Evolutionary conservation across 306 rosid genomes (phyloP).

Genomic region (Gillenia trifoliata): DNA sequence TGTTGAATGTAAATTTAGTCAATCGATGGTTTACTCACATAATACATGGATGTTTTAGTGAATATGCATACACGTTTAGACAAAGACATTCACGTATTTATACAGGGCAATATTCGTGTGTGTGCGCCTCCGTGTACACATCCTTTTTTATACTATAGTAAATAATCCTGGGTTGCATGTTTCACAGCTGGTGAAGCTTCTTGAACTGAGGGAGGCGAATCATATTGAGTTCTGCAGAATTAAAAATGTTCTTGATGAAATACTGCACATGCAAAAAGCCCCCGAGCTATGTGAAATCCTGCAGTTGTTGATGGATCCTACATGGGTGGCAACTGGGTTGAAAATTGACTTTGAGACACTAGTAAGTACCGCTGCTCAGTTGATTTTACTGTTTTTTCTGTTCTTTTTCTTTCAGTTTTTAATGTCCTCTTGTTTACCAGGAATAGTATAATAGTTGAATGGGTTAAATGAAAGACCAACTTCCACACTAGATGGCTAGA

Average conservation of each 20-base stretch:
- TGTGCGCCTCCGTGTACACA: not conserved
- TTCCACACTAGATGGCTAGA: not conserved
- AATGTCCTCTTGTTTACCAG: not conserved
- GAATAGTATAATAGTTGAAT: not conserved
- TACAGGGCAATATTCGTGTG: not conserved
- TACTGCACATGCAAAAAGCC: conserved; percentile 62
- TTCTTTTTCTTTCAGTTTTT: not conserved
- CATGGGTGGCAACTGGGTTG: conserved; percentile 90
- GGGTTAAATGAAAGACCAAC: not conserved
- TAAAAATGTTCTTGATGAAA: conserved; percentile 80
- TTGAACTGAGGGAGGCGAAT: conserved; percentile 91
- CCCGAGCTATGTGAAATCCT: conserved; percentile 65
- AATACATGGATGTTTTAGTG: not conserved
- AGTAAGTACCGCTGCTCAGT: conserved; percentile 46
- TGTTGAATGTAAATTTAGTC: not conserved
- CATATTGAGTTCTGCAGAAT: conserved; percentile 92
- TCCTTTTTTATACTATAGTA: not conserved
- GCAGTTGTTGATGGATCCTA: conserved; percentile 73
- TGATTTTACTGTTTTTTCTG: not conserved
- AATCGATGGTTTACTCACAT: not conserved
- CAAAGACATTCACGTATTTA: too few relatives aligned
- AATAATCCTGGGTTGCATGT: conserved; percentile 22
- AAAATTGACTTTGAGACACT: conserved; percentile 68
- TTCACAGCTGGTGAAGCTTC: conserved; percentile 90
- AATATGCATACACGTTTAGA: too few relatives aligned